Base-by-base conservation (phyloP, 108 stramenopile species). In the Pseudonitzschia delicatissima region DNA sequence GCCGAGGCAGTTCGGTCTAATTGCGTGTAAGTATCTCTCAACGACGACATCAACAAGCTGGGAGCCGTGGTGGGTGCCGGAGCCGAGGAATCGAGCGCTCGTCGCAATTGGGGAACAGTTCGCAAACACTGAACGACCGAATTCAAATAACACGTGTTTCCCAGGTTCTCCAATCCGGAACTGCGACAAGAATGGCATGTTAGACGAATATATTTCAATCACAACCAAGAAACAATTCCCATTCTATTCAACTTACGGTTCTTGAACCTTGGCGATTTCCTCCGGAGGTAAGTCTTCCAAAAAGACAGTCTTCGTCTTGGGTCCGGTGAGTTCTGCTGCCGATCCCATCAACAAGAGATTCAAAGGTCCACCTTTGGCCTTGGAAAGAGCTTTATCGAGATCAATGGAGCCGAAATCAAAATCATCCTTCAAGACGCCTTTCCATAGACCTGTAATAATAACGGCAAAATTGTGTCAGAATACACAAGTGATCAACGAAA, bases 111-210 rank as follows among this genome's bases (percentile, higher is more conserved):
- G 18, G 92, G 92, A 33, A 96, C 80, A 29, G 78, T 75, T 9
- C 96, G 91, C 28, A 99, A 81, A 72, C 97, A 97, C 70, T 94
- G 97, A 15, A 95, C 71, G n/a, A 98, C 98, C 37, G 92, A 87
- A 76, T 99, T 99, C 73, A 99, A 73, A 73, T 99, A 99, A 73
- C 99, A 99, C 3, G 98, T 99, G 78, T 99, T 99, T 42, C 98
- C 98, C 47, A 99, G 64, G 74, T 99, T 99, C 66, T 84, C 78
- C 36, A 99, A 79, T 33, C 99, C 99, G 33, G 95, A 82, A 4
- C 53, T 55, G 5, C 4, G 31, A 32, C 3, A 18, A 9, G 32
- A 55, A 55, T 33, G 53, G 31, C 28, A 55, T 3, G 31, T 28
- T 15, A 0, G 5, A 33, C 13, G 53, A 49, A 20, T 49, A 5